Evolutionary conservation across 1,284 basidiomycete genomes (phyloP).

Genomic region (Porphyrellus sp.): DNA sequence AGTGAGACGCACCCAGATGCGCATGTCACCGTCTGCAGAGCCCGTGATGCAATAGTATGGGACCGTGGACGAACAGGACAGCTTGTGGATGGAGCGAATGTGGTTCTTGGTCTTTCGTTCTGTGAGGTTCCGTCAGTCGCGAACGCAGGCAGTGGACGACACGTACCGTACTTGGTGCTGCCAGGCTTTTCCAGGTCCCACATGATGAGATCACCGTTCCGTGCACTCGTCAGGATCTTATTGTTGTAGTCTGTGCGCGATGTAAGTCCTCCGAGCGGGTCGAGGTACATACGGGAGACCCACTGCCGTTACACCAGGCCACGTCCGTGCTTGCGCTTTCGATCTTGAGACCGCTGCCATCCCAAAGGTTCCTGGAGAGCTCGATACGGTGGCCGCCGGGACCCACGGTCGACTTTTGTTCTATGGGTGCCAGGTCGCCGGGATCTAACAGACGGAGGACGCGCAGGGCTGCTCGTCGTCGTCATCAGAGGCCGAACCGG

Average conservation of each 20-base stretch:
- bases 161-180: slow-evolving; percentile 66
- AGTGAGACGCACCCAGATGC: slow-evolving; percentile 68
- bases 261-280: background rate
- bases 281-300: slow-evolving; percentile 31
- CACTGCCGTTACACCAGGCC: slow-evolving; percentile 77
- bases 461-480: slow-evolving; percentile 51
- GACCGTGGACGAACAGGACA: slow-evolving; percentile 60
- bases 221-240: slow-evolving; percentile 80
- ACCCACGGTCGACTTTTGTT: slow-evolving; percentile 55
- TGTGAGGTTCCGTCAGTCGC: slow-evolving; percentile 31
- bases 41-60: slow-evolving; percentile 76
- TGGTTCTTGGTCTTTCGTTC: slow-evolving; percentile 76
- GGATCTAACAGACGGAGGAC: slow-evolving; percentile 57
- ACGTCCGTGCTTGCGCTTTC: slow-evolving; percentile 77
- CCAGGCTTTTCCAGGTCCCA: slow-evolving; percentile 78
- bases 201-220: slow-evolving; percentile 81
- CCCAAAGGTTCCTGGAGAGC: slow-evolving; percentile 69
- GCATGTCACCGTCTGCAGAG: slow-evolving; percentile 78
- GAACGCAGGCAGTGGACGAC: slow-evolving; percentile 4
- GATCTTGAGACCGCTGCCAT: slow-evolving; percentile 67
- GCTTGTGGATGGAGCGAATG: slow-evolving; percentile 69
- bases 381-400: slow-evolving; percentile 61
- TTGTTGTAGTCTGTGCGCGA: slow-evolving; percentile 57
- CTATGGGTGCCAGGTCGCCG: slow-evolving; percentile 37
- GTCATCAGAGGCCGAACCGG: slow-evolving; percentile 11